Percentiles rank a stretch among this genome's conserved stretches.
Conservation (phyloP, 169 alveolate species). For the Plasmodium knowlesi region DNA sequence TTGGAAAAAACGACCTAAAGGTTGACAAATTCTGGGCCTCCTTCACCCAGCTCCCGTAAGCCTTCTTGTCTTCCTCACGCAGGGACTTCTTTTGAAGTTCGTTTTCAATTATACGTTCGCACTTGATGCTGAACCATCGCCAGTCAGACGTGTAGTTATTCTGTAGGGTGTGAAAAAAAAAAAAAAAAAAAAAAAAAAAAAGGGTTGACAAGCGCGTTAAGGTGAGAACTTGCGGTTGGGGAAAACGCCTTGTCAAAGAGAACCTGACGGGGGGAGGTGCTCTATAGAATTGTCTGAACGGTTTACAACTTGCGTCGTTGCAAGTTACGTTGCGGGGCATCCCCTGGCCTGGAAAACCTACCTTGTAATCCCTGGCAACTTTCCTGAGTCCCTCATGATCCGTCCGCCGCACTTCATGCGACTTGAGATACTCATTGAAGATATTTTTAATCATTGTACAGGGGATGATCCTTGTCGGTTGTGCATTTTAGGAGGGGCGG, state of each 20-base stretch:
- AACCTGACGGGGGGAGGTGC: background rate
- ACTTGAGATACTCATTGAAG: conserved; percentile 32
- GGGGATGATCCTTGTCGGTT: background rate
- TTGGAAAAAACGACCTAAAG: conserved; percentile 43
- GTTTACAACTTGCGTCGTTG: too few species aligned
- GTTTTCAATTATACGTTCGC: conserved; percentile 37
- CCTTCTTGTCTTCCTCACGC: conserved; percentile 3
- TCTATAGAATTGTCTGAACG: background rate
- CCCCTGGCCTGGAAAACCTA: background rate
- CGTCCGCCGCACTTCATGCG: background rate
- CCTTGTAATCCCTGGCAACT: conserved; percentile 10
- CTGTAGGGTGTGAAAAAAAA: background rate
- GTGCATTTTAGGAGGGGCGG: conserved; percentile 1
- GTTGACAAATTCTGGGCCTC: conserved; percentile 25
- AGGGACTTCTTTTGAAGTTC: conserved; percentile 7
- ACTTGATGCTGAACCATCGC: conserved; percentile 70
- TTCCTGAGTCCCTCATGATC: background rate
- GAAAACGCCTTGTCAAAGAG: background rate
- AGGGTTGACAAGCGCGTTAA: background rate
- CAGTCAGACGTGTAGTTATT: conserved; percentile 52
- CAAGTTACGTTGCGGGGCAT: background rate
- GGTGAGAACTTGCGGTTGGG: background rate
- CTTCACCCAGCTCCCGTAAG: background rate
- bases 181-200: too few species aligned
- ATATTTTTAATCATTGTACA: conserved; percentile 42